Evolutionary conservation across 805 yeast genomes (phyloP), one percentile per base, ranked within the genome.

Genomic region (Nadsonia fulvescens): DNA sequence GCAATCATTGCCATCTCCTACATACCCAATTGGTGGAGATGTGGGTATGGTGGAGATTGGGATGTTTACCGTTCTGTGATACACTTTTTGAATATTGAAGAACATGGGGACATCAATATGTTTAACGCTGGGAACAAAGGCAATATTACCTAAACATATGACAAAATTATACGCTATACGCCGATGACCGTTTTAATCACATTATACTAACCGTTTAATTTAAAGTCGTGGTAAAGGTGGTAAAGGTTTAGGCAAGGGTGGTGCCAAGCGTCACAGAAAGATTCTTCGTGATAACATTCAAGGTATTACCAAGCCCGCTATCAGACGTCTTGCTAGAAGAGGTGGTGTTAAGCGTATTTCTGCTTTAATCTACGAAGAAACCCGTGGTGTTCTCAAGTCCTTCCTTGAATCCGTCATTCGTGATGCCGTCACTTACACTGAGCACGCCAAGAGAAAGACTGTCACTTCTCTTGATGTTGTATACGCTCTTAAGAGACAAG

Each of bases 261-360:
- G 98, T 68, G 98, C 98, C 51, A 86, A 86, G 75, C 82, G 98
- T 65, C 98, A 86, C 82, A 81, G 96, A 74, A 83, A 83, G 79
- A 79, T 86, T 63, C 70, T 83, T 43, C 83, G 96, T 71, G 98
- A 89, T 62, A 89, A 86, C 86, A 86, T 89, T 46, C 95, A 83
- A 66, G 98, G 98, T 70, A 86, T 86, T 57, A 86, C 98, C 38
- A 86, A 86, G 73, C 98, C 98, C 56, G 98, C 98, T 54, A 86
- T 86, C 55, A 82, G 98, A 70, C 86, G 98, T 79, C 76, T 86
- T 51, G 98, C 98, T 28, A 86, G 98, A 75, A 82, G 98, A 79
- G 98, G 98, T 67, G 98, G 98, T 83, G 98, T 86, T 55, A 86
- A 86, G 76, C 93, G 98, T 78, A 86, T 86, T 52, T 86, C 96